phyloP scores from a whole-genome alignment of 805 yeast genomes.

The Sugiyamaella lignohabitans region DNA sequence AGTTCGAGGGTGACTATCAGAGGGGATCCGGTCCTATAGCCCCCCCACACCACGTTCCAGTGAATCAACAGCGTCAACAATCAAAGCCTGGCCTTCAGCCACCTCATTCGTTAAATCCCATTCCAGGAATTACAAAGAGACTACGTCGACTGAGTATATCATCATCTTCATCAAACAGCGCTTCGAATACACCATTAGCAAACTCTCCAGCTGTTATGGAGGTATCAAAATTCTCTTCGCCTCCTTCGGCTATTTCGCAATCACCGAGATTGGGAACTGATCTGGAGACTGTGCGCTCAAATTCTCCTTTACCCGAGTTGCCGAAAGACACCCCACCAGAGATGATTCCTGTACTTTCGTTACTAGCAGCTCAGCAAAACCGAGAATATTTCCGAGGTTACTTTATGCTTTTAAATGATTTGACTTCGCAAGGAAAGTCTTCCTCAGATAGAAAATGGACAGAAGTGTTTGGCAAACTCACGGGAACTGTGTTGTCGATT shows the following conservation, averaged over 20 bases:
- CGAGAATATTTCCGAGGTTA: constrained; percentile 56
- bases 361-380: constrained; percentile 62
- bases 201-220: constrained; percentile 16
- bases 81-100: background rate
- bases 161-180: constrained; percentile 2
- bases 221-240: constrained; percentile 9
- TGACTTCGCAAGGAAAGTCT: constrained; percentile 66
- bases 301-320: constrained; percentile 6
- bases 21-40: too few species aligned
- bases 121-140: constrained; percentile 2
- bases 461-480: constrained; percentile 85
- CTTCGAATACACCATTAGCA: constrained; percentile 8
- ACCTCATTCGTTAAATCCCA: background rate
- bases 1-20: too few species aligned
- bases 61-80: constrained; percentile 1
- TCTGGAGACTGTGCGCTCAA: background rate
- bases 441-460: constrained; percentile 73
- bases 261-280: too few species aligned
- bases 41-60: too few species aligned
- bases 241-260: background rate
- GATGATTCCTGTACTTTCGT: constrained; percentile 62
- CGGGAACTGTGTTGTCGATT: constrained; percentile 85
- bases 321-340: constrained; percentile 49
- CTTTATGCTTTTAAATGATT: constrained; percentile 37
- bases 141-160: constrained; percentile 7